A percentile compares a stretch with the other conserved stretches of the same genome.
These are phyloP conservation scores for Cicer bijugum DNA, from an alignment of 306 rosid species.

Conservation along the genomic window DNA sequence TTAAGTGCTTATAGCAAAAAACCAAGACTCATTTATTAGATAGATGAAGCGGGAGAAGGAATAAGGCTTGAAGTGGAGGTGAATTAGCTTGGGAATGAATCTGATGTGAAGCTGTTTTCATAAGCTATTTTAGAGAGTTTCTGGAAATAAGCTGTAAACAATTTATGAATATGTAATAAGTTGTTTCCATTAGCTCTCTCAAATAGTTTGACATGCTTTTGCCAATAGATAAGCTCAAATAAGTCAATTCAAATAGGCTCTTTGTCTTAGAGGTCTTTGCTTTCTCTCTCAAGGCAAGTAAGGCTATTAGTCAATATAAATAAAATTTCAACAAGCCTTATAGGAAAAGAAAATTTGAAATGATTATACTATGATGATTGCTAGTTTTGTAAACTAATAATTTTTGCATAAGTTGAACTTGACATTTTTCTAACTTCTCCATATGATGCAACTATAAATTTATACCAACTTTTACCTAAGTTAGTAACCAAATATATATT, in stretches of 20 bases:
- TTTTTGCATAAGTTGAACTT: neutral
- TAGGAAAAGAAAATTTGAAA: neutral
- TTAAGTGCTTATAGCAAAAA: too few relatives aligned
- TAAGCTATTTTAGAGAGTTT: too few relatives aligned
- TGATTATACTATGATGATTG: neutral
- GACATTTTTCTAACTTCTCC: neutral
- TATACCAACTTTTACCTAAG: neutral
- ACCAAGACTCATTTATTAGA: too few relatives aligned
- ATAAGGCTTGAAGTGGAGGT: too few relatives aligned
- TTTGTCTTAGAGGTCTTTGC: constrained; percentile 3
- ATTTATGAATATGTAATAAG: too few relatives aligned
- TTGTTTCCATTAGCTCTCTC: too few relatives aligned
- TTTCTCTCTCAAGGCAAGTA: neutral
- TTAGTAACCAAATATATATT: neutral
- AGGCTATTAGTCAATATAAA: neutral
- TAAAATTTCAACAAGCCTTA: neutral
- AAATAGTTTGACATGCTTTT: too few relatives aligned
- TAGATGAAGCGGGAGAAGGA: too few relatives aligned
- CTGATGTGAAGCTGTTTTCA: too few relatives aligned
- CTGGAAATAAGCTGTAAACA: too few relatives aligned
- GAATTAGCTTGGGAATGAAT: too few relatives aligned
- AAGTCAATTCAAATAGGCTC: neutral
- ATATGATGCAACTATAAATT: neutral
- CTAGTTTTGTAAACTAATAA: neutral
- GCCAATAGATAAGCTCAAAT: too few relatives aligned